Evolutionary conservation across 345 rosid species (phyloP).

Genomic region (Fremontodendron californicum): DNA sequence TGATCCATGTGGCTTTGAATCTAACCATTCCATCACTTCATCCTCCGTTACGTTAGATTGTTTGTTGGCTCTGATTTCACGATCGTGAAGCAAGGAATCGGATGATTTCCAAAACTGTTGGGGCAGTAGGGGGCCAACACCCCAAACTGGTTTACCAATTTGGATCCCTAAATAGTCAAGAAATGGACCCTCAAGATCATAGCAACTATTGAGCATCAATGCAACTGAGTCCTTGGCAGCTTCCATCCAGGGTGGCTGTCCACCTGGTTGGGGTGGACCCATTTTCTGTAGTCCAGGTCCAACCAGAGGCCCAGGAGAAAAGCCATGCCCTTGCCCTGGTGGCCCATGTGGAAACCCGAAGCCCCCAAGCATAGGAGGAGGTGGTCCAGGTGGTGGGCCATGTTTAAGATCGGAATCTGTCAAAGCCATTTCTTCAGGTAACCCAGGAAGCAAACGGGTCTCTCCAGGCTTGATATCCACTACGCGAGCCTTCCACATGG

Average conservation of each 20-base stretch:
- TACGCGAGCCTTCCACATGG: conserved; percentile 34
- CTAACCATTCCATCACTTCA: conserved; percentile 17
- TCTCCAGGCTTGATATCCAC: conserved; percentile 33
- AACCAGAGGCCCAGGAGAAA: neutral
- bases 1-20: conserved; percentile 18
- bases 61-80: conserved; percentile 5
- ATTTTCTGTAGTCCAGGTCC: neutral
- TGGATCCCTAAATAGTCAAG: conserved; percentile 28
- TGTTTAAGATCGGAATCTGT: conserved; percentile 36
- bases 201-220: conserved; percentile 39
- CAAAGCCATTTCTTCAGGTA: conserved; percentile 40
- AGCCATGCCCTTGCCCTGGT: conserved; percentile 3
- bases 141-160: conserved; percentile 20
- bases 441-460: conserved; percentile 32
- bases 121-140: conserved; percentile 21
- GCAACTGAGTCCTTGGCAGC: conserved; percentile 29
- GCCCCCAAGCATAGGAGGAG: neutral
- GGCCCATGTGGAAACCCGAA: neutral
- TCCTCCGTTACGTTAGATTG: conserved; percentile 18
- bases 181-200: conserved; percentile 43
- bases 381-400: conserved; percentile 16
- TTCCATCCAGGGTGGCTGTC: conserved; percentile 39
- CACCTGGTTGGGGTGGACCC: conserved; percentile 38
- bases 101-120: conserved; percentile 21
- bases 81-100: conserved; percentile 16